These are phyloP conservation scores for Diphasiastrum complanatum DNA, from an alignment of 83 land plant genomes.

Conservation along the genomic window DNA sequence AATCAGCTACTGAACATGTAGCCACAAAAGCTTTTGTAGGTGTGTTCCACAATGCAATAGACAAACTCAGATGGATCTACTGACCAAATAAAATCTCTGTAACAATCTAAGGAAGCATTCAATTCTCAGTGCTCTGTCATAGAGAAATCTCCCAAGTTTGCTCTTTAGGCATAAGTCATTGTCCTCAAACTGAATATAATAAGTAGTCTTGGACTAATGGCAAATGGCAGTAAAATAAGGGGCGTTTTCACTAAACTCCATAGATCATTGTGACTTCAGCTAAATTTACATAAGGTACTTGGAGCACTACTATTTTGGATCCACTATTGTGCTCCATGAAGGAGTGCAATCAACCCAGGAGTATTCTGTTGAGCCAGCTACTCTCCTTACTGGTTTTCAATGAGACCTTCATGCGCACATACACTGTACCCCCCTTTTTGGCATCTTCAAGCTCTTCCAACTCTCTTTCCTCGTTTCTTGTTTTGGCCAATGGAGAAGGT, in stretches of 20 bases:
- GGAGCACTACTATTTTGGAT: conserved; percentile 24
- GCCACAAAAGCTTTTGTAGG: no score
- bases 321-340: conserved; percentile 41
- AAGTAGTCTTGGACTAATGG: no score
- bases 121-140: no score
- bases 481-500: neutral
- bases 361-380: conserved; percentile 28
- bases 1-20: no score
- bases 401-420: conserved; percentile 37
- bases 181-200: no score
- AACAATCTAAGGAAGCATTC: no score
- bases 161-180: no score
- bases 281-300: conserved; percentile 29
- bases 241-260: conserved; percentile 20
- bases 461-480: conserved; percentile 23
- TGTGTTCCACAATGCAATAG: no score
- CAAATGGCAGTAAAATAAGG: no score
- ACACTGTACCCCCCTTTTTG: conserved; percentile 29
- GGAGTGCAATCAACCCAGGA: conserved; percentile 32
- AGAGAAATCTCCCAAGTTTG: no score
- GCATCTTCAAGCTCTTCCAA: conserved; percentile 29
- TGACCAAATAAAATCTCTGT: no score
- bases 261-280: conserved; percentile 49
- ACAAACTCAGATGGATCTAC: no score
- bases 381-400: conserved; percentile 27